Conservation (phyloP, 305 asterid species). For the Solanum hybrid region DNA sequence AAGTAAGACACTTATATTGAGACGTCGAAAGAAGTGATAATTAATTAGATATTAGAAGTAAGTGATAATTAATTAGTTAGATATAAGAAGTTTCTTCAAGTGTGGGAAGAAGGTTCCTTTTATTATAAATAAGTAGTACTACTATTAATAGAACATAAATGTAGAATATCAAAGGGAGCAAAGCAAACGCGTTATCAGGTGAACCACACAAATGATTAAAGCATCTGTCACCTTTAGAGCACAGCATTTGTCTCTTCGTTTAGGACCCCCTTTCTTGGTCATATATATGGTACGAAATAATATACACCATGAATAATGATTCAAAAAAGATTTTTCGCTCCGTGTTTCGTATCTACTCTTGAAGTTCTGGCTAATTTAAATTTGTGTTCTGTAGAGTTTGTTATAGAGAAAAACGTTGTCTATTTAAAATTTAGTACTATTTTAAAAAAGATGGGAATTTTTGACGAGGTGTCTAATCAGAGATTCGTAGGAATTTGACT, state of each 20-base stretch:
- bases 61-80: not conserved
- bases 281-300: not conserved
- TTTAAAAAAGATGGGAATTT: not conserved
- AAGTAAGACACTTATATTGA: not conserved
- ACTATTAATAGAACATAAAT: not conserved
- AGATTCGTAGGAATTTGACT: not conserved
- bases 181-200: not conserved
- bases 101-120: not conserved
- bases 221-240: constrained; percentile 3
- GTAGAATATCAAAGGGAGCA: not conserved
- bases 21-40: not conserved
- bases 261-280: not conserved
- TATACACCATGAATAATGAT: not conserved
- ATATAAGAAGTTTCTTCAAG: not conserved
- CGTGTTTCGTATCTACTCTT: not conserved
- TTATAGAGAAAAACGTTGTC: not conserved
- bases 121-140: not conserved
- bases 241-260: not conserved
- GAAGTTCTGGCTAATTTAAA: not conserved
- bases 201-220: constrained; percentile 1
- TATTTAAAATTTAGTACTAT: not conserved
- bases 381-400: not conserved
- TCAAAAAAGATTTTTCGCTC: rapidly evolving
- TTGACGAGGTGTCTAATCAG: not conserved
- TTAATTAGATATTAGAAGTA: not conserved